Conservation (phyloP, 495 filamentous ascomycete genomes). For the Aspergillus cavernicola region DNA sequence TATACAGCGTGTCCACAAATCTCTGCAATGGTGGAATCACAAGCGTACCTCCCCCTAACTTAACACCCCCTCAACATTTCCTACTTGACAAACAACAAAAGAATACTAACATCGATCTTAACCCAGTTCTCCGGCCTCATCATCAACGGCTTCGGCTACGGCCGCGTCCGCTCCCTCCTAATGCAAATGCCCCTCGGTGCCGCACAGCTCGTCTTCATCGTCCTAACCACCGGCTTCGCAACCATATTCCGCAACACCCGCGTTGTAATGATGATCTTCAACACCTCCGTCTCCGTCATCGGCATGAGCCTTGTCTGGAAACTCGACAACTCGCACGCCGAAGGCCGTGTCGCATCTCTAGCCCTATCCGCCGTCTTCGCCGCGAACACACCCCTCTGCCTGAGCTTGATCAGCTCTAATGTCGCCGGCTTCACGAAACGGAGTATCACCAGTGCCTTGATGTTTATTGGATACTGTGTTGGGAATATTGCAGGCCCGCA, state of each 20-base stretch:
- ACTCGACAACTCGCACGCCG: slow-evolving; percentile 48
- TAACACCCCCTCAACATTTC: neutral
- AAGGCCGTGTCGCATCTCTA: slow-evolving; percentile 51
- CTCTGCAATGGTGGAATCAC: slow-evolving; percentile 45
- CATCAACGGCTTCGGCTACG: slow-evolving; percentile 39
- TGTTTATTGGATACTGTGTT: slow-evolving; percentile 28
- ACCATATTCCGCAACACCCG: slow-evolving; percentile 28
- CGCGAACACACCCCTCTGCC: slow-evolving; percentile 52
- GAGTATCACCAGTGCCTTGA: slow-evolving; percentile 32
- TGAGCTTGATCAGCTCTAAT: slow-evolving; percentile 55
- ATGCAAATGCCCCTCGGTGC: slow-evolving; percentile 40
- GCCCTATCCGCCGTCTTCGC: slow-evolving; percentile 50
- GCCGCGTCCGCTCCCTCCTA: slow-evolving; percentile 32
- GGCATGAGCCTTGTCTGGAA: slow-evolving; percentile 58
- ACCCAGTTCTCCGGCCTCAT: slow-evolving; percentile 40
- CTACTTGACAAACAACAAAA: neutral
- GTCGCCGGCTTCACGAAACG: slow-evolving; percentile 64
- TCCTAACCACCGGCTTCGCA: slow-evolving; percentile 28
- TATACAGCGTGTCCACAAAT: slow-evolving; percentile 38
- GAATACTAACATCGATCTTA: neutral
- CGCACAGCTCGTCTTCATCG: slow-evolving; percentile 35
- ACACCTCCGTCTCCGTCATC: slow-evolving; percentile 37
- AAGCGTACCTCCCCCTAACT: slow-evolving; percentile 18
- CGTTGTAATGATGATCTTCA: slow-evolving; percentile 33
- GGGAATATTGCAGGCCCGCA: slow-evolving; percentile 39